These are phyloP conservation scores for Henckelia pumila DNA, from an alignment of 257 asterid genomes.

Conservation along the genomic window DNA sequence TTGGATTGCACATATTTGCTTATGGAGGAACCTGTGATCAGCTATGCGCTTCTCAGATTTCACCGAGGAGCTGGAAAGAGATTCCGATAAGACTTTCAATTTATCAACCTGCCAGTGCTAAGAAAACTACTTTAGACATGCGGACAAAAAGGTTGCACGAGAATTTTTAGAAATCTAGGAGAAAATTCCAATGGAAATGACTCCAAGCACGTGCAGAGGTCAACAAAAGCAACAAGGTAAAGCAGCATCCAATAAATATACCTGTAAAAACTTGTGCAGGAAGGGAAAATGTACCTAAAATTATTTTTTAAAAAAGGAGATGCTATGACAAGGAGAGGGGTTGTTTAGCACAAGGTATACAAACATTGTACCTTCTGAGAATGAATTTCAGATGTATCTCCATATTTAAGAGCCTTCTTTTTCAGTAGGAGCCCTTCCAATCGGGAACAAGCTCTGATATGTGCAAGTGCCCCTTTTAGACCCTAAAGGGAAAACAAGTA, in stretches of 20 bases:
- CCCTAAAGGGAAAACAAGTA: conserved; percentile 43
- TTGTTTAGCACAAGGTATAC: background rate
- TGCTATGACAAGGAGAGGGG: conserved; percentile 9
- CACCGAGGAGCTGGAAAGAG: conserved; percentile 75
- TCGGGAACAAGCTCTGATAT: conserved; percentile 79
- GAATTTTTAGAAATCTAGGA: conserved; percentile 18
- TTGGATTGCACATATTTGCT: background rate
- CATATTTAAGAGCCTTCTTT: conserved; percentile 69
- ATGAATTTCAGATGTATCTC: conserved; percentile 81
- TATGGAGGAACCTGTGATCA: conserved; percentile 55
- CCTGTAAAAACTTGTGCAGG: background rate
- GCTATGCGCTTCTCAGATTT: conserved; percentile 91
- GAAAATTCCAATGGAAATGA: background rate
- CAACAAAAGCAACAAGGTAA: conserved; percentile 14
- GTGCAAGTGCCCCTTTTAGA: conserved; percentile 79
- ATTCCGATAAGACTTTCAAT: conserved; percentile 84
- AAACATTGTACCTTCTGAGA: conserved; percentile 65
- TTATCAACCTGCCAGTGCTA: conserved; percentile 76
- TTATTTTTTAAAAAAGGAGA: background rate
- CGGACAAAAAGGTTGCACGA: conserved; percentile 1
- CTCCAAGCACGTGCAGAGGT: background rate
- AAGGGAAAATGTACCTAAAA: background rate
- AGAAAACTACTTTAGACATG: conserved; percentile 29
- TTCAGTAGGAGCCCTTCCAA: conserved; percentile 78
- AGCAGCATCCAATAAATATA: conserved; percentile 14